Evolutionary conservation across 192 early-diverging fungal species (phyloP), one percentile per base, ranked within the genome.

Genomic region (Coemansia sp.): DNA sequence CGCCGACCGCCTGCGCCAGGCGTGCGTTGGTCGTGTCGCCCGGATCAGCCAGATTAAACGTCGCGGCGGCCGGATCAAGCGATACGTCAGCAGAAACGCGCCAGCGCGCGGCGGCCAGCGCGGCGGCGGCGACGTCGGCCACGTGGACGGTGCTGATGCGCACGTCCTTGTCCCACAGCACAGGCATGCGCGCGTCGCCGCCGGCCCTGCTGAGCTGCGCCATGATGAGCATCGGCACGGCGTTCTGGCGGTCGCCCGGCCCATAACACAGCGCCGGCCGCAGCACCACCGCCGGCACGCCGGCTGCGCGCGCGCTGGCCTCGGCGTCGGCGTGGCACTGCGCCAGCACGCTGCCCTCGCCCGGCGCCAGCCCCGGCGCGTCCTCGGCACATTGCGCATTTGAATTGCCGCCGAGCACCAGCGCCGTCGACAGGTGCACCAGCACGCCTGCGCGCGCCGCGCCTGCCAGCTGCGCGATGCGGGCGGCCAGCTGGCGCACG

Each of bases 101-200:
- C 86, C 86, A 88, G 56, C 65, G 69, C 31, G 88, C 86, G 15
- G 85, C 49, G 35, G 85, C 79, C 71, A 89, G 81, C n/a, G 85
- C 77, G 3, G 91, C 91, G 12, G 79, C 61, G 2, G 79, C 74
- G 2, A 97, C 96, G 72, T 98, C 97, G 19, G 61, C 32, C 0
- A 98, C 94, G 76, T 98, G 97, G 10, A 98, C 96, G 1, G 97
- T 98, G 80, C 94, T 96, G 70, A 98, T 87, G 59, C 92, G 92
- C 40, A 98, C 71, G 60, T 92, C 93, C 64, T 93, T 92, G 32
- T 91, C 93, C 97, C 97, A 98, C 43, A 98, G 79, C 41, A 96
- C 86, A 32, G 92, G 92, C 97, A 98, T 98, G 65, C 92, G 89
- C 73, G 51, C 7, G 29, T 96, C 91, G 37, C 88, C 84, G 25